phyloP scores from a whole-genome alignment of 2,329 filamentous ascomycete genomes.

The Xylariaceae sp. region DNA sequence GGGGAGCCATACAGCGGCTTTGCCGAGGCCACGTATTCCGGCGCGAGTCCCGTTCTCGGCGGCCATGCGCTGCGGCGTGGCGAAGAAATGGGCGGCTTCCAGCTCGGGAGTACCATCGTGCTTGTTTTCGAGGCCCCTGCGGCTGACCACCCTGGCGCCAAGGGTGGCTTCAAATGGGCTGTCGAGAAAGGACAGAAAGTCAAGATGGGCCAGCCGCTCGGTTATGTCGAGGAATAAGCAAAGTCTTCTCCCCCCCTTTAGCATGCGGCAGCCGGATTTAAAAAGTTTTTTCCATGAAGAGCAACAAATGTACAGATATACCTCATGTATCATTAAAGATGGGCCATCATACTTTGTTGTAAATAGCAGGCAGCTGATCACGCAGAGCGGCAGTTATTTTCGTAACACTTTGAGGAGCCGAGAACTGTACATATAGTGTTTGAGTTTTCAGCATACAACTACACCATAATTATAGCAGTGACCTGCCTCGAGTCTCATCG shows the following conservation, averaged over 20 bases:
- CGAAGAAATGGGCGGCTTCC: constrained; percentile 98
- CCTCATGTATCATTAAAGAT: neutral
- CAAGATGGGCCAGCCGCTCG: constrained; percentile 87
- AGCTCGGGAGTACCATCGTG: constrained; percentile 92
- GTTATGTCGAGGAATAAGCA: constrained; percentile 66
- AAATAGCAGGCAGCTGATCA: neutral
- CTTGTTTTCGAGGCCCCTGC: constrained; percentile 94
- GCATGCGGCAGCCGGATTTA: too few relatives aligned
- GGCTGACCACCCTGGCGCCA: constrained; percentile 63
- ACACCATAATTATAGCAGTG: too few relatives aligned
- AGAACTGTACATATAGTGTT: too few relatives aligned
- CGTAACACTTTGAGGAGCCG: too few relatives aligned
- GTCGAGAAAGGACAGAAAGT: constrained; percentile 88
- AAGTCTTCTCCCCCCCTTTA: too few relatives aligned
- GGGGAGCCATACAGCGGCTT: constrained; percentile 91
- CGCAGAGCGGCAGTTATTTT: too few relatives aligned
- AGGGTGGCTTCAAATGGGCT: constrained; percentile 81
- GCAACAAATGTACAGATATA: neutral
- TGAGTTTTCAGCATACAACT: too few relatives aligned
- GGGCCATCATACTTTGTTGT: too few relatives aligned
- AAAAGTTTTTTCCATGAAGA: too few relatives aligned
- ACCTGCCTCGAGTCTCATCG: too few relatives aligned
- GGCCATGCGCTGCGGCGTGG: constrained; percentile 86
- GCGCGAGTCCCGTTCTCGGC: constrained; percentile 76
- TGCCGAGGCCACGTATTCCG: constrained; percentile 86